Conservation (phyloP, 2,329 filamentous ascomycete genomes). For the Tolypocladium amazonense region DNA sequence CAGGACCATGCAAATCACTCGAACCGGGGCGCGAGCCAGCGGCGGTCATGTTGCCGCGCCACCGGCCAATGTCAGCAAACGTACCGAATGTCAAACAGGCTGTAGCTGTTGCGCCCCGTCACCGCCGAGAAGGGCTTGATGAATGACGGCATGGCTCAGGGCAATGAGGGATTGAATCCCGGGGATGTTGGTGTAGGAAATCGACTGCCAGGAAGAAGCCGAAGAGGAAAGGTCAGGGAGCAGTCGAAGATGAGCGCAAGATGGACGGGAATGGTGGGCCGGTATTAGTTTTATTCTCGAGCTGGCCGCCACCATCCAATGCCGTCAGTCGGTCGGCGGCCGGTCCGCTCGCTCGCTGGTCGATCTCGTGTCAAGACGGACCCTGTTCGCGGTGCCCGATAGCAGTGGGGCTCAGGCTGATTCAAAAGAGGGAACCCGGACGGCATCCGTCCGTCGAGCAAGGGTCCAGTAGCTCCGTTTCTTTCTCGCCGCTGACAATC, state of each 20-base stretch:
- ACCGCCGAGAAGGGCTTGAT: conserved; percentile 41
- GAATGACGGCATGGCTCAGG: conserved; percentile 40
- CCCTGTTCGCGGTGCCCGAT: neutral
- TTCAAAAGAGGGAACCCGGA: neutral
- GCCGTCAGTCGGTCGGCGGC: neutral
- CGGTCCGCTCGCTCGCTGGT: neutral
- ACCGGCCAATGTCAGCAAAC: conserved; percentile 9
- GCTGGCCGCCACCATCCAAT: neutral
- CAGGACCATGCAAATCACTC: neutral
- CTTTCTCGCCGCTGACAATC: neutral
- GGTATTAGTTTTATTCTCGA: neutral
- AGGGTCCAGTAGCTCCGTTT: neutral
- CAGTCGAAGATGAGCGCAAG: neutral
- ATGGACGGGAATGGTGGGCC: neutral
- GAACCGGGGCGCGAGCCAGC: neutral
- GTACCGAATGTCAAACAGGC: conserved; percentile 49
- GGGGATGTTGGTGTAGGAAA: too few relatives aligned
- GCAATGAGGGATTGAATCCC: neutral
- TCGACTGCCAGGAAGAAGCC: neutral
- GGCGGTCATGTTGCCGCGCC: neutral
- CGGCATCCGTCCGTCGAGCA: neutral
- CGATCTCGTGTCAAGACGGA: neutral
- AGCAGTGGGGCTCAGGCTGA: neutral
- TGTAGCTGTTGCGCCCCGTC: conserved; percentile 38
- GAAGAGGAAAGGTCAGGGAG: neutral